A percentile compares a stretch with the other conserved stretches of the same genome.
phyloP scores from a whole-genome alignment of 768 basidiomycete genomes.

The Boletus insuetus region DNA sequence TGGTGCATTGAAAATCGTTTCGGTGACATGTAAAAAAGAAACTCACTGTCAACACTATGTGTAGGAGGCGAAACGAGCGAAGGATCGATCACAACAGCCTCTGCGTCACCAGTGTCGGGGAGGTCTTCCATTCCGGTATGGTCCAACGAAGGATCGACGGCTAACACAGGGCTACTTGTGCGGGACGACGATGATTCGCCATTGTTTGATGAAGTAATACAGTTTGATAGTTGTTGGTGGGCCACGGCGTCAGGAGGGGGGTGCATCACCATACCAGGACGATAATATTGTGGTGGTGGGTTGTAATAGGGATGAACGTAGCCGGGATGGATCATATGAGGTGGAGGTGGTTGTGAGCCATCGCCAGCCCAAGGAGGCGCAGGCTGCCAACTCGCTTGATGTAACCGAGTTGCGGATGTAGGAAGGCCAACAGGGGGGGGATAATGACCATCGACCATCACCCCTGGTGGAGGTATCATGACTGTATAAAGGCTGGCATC shows the following conservation, averaged over 20 bases:
- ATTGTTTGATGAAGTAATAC: slow-evolving; percentile 21
- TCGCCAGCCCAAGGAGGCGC: slow-evolving; percentile 33
- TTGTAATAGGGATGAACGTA: slow-evolving; percentile 38
- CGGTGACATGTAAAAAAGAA: slow-evolving; percentile 20
- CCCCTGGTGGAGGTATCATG: slow-evolving; percentile 41
- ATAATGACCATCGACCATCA: slow-evolving; percentile 43
- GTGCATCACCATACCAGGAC: slow-evolving; percentile 31
- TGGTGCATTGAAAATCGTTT: slow-evolving; percentile 34
- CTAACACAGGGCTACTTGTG: slow-evolving; percentile 23
- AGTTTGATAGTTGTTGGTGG: slow-evolving; percentile 24
- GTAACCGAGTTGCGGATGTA: slow-evolving; percentile 50
- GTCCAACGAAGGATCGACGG: slow-evolving; percentile 26
- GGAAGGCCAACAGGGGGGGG: slow-evolving; percentile 44
- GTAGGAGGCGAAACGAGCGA: slow-evolving; percentile 31
- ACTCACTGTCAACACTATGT: slow-evolving; percentile 19
- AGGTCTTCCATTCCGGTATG: slow-evolving; percentile 12
- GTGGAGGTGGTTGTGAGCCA: slow-evolving; percentile 37
- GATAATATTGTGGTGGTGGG: slow-evolving; percentile 47
- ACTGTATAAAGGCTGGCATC: slow-evolving; percentile 27
- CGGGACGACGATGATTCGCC: slow-evolving; percentile 29
- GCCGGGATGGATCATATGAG: slow-evolving; percentile 32
- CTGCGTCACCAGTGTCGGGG: slow-evolving; percentile 10
- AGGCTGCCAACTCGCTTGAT: slow-evolving; percentile 41
- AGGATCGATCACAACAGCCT: slow-evolving; percentile 36
- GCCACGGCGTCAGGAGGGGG: slow-evolving; percentile 12